Evolutionary conservation across 345 rosid species (phyloP).

Genomic region (Trapa incisa): DNA sequence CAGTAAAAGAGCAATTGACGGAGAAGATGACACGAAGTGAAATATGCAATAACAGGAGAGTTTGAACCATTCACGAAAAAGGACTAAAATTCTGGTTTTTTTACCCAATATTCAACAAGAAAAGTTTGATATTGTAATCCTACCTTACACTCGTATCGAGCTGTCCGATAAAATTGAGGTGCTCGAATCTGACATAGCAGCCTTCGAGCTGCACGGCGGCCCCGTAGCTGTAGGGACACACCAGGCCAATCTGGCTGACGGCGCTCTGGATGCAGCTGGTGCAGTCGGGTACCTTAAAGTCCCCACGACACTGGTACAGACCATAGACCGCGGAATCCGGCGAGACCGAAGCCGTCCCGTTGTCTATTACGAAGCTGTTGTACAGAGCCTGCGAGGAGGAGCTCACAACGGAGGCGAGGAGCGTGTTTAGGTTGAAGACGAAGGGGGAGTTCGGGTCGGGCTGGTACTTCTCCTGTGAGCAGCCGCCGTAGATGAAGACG

Average conservation of each 20-base stretch:
- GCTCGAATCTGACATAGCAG: slow-evolving; percentile 46
- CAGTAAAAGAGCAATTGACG: no score
- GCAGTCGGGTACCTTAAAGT: slow-evolving; percentile 45
- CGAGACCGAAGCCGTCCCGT: slow-evolving; percentile 37
- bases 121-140: no score
- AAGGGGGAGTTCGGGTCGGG: slow-evolving; percentile 36
- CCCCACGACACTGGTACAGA: slow-evolving; percentile 79
- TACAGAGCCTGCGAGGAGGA: slow-evolving; percentile 47
- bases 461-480: slow-evolving; percentile 61
- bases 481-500: slow-evolving; percentile 59
- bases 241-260: slow-evolving; percentile 47
- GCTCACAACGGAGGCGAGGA: slow-evolving; percentile 53
- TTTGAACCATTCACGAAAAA: no score
- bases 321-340: slow-evolving; percentile 36
- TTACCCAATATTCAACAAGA: no score
- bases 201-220: slow-evolving; percentile 72
- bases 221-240: slow-evolving; percentile 53
- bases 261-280: slow-evolving; percentile 40
- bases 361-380: slow-evolving; percentile 44
- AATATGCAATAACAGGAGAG: no score
- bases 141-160: slow-evolving; percentile 49
- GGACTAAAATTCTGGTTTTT: no score
- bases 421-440: slow-evolving; percentile 46
- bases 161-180: slow-evolving; percentile 47
- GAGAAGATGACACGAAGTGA: no score